These are phyloP conservation scores for Fusarium bulbicola DNA, from an alignment of 2,329 filamentous ascomycete genomes.

Conservation along the genomic window DNA sequence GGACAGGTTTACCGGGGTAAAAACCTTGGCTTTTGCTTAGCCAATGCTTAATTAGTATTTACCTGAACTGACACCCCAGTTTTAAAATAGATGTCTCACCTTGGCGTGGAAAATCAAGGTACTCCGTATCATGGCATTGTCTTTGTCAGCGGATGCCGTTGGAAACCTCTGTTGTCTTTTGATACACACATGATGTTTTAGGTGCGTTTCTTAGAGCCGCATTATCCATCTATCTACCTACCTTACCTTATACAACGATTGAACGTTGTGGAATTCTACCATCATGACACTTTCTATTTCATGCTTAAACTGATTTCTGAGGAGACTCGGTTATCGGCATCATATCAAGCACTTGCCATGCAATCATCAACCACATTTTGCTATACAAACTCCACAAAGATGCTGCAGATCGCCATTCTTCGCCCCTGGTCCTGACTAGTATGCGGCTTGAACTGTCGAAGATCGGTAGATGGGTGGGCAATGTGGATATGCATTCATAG, in stretches of 20 bases:
- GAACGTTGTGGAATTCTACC: neutral
- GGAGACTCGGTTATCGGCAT: constrained; percentile 12
- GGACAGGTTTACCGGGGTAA: neutral
- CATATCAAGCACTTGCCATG: neutral
- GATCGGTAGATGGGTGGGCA: constrained; percentile 14
- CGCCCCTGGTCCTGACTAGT: neutral
- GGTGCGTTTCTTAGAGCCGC: neutral
- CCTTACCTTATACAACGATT: neutral
- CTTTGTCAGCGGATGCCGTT: neutral
- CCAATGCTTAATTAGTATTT: constrained; percentile 20
- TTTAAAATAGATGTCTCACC: constrained; percentile 16
- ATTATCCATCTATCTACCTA: neutral
- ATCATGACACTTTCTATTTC: neutral
- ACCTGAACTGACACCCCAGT: constrained; percentile 6
- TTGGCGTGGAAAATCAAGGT: neutral
- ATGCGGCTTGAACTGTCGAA: constrained; percentile 1
- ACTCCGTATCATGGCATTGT: neutral
- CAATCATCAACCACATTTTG: neutral
- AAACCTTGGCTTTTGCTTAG: constrained; percentile 19
- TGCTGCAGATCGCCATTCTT: constrained; percentile 14
- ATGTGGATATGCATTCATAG: neutral
- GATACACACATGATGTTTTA: neutral
- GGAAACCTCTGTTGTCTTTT: neutral
- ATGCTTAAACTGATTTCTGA: neutral
- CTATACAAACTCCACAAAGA: neutral